Evolutionary conservation across 768 basidiomycete species (phyloP).

Genomic region (Leccinum olivaceopallidum): DNA sequence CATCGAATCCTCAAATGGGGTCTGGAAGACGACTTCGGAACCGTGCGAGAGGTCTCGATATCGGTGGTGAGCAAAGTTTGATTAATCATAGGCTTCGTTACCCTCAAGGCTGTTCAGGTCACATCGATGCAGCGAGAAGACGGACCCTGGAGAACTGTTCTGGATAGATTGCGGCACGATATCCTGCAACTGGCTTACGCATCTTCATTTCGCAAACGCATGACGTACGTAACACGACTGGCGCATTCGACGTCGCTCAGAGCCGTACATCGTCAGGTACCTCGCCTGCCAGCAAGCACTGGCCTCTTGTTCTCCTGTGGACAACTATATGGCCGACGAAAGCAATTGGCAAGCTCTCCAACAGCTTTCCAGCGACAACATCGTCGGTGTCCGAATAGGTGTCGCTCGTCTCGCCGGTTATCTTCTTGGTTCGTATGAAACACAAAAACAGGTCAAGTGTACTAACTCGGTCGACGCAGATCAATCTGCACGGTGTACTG

Average conservation of each 20-base stretch:
- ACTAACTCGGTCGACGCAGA: slow-evolving; percentile 17
- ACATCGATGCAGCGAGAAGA: slow-evolving; percentile 46
- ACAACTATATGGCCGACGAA: slow-evolving; percentile 42
- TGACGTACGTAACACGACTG: slow-evolving; percentile 56
- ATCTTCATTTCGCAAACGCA: slow-evolving; percentile 55
- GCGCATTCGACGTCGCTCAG: slow-evolving; percentile 15
- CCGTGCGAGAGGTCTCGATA: slow-evolving; percentile 79
- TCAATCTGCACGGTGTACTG: slow-evolving; percentile 11
- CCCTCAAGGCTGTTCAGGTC: slow-evolving; percentile 40
- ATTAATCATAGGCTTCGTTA: slow-evolving; percentile 6
- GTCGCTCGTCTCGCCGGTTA: slow-evolving; percentile 71
- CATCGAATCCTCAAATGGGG: slow-evolving; percentile 56
- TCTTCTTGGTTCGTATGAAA: slow-evolving; percentile 49
- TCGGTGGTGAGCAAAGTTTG: slow-evolving; percentile 49
- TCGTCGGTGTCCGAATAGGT: slow-evolving; percentile 85
- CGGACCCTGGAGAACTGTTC: slow-evolving; percentile 34
- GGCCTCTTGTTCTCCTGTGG: slow-evolving; percentile 34
- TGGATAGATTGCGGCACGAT: slow-evolving; percentile 41
- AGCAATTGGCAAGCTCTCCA: slow-evolving; percentile 51
- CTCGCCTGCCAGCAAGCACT: slow-evolving; percentile 73
- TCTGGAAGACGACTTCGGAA: slow-evolving; percentile 77
- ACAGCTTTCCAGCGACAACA: slow-evolving; percentile 59
- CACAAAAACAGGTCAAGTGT: background rate
- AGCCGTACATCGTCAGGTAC: slow-evolving; percentile 50
- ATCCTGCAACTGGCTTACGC: slow-evolving; percentile 48